Evolutionary conservation across 495 filamentous ascomycete species (phyloP).

Genomic region (Daldinia loculata): DNA sequence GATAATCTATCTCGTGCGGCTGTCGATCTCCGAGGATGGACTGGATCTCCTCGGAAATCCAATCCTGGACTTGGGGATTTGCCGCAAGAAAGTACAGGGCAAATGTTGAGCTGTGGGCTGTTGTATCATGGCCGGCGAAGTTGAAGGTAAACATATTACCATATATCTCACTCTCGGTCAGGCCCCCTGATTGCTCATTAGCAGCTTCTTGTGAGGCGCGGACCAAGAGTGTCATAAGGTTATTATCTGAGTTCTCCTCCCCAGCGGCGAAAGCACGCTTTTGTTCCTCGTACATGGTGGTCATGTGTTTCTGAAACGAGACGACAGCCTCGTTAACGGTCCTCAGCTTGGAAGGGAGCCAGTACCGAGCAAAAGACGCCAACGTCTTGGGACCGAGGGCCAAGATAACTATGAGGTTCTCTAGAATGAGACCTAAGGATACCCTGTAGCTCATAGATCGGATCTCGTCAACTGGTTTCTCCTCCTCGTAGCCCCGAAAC

Average conservation of each 20-base stretch:
- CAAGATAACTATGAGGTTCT: background rate
- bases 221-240: slow-evolving; percentile 13
- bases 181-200: background rate
- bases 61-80: slow-evolving; percentile 57
- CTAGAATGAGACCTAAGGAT: background rate
- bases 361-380: background rate
- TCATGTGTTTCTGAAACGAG: slow-evolving; percentile 46
- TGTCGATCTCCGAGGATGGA: slow-evolving; percentile 37
- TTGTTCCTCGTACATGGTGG: slow-evolving; percentile 32
- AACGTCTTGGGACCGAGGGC: background rate
- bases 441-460: background rate
- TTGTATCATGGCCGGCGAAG: slow-evolving; percentile 65
- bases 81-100: slow-evolving; percentile 58
- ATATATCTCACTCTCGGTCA: slow-evolving; percentile 47
- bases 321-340: slow-evolving; percentile 41
- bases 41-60: slow-evolving; percentile 44
- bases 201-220: slow-evolving; percentile 41
- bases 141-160: slow-evolving; percentile 66
- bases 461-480: background rate
- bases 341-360: background rate
- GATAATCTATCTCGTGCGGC: slow-evolving; percentile 51
- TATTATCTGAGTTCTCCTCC: slow-evolving; percentile 27
- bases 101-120: slow-evolving; percentile 60
- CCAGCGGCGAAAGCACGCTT: slow-evolving; percentile 24
- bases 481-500: background rate